Evolutionary conservation across 2,329 filamentous ascomycete species (phyloP), one percentile per base, ranked within the genome.

Genomic region (Bipolaris cookei): DNA sequence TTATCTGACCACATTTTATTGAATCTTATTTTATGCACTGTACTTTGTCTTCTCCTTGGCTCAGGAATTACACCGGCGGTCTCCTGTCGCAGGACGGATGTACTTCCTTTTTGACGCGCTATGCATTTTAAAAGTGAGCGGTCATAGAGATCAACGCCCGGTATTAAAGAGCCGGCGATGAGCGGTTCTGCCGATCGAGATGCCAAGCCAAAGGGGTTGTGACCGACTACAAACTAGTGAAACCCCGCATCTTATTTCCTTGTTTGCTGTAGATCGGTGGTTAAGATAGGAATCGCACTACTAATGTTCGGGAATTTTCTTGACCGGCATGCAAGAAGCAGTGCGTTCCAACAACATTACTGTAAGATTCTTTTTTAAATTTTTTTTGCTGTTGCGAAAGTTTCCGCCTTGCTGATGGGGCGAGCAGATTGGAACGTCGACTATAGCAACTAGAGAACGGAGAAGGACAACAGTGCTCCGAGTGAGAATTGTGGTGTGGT

Each of bases 141-240:
- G 8, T 38, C 13, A 16, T 38, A 48, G 21, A 25, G 34, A 48
- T 48, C 45, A 25, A 21, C 32, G 25, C 21, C 14, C 45, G 45
- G 45, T 28, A 38, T 34, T 6, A 48, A 48, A 38, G 34, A 28
- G 14, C 45, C 45, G 34, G 16, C 45, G 21, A 47, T 48, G 14
- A 47, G 41, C 37, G 34, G 34, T 38, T 48, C 34, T 21, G 45
- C 34, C 34, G 45, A 48, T 48, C 45, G n/a, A 4, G 8, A 18
- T 38, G 45, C 45, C n/a, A 38, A 48, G 45, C 13, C 45, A 48
- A 48, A 23, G 34, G 44, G 34, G 21, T 8, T 8, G 34, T 16
- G 21, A n/a, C 39, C 20, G 23, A 42, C 39, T 25, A 42, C 39
- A 42, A 28, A 28, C 45, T 48, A 48, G 45, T 48, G 34, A 48